Percentiles rank a stretch among this genome's conserved stretches.
Evolutionary conservation across 2,329 filamentous ascomycete species (phyloP).

Genomic region (Calonectria naviculata): DNA sequence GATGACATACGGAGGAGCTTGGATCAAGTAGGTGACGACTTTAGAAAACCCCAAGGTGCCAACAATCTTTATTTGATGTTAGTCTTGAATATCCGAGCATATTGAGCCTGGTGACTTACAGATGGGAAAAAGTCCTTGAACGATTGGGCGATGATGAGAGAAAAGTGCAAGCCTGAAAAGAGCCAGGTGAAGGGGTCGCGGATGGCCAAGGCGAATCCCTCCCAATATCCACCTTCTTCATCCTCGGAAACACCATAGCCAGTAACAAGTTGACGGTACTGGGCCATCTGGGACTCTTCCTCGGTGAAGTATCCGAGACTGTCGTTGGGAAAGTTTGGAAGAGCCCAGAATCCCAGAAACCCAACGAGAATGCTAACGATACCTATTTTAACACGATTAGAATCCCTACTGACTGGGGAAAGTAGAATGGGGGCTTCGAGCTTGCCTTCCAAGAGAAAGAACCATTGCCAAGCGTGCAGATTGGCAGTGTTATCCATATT

Average conservation of each 20-base stretch:
- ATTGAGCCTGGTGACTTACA: constrained; percentile 16
- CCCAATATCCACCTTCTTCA: constrained; percentile 50
- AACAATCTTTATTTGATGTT: constrained; percentile 33
- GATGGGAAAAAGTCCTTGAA: constrained; percentile 56
- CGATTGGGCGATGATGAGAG: constrained; percentile 52
- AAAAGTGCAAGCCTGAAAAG: constrained; percentile 51
- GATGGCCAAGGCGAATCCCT: constrained; percentile 44
- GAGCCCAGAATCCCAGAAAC: constrained; percentile 46
- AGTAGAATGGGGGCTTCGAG: not conserved
- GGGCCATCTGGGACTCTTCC: constrained; percentile 51
- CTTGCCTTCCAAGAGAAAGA: constrained; percentile 49
- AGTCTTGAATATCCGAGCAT: not conserved
- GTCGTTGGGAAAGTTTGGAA: constrained; percentile 49
- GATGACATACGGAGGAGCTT: constrained; percentile 54
- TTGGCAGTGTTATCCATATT: constrained; percentile 51
- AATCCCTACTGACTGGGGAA: not conserved
- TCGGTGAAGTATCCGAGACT: constrained; percentile 44
- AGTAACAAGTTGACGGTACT: constrained; percentile 47
- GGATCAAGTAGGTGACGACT: constrained; percentile 50
- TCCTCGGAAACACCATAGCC: constrained; percentile 47
- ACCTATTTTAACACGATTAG: constrained; percentile 24
- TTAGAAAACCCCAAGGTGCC: constrained; percentile 38
- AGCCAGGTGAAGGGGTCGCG: constrained; percentile 51
- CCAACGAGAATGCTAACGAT: constrained; percentile 45
- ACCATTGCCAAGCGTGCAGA: constrained; percentile 53